Evolutionary conservation across 257 asterid genomes (phyloP).

Genomic region (Petrea volubilis): DNA sequence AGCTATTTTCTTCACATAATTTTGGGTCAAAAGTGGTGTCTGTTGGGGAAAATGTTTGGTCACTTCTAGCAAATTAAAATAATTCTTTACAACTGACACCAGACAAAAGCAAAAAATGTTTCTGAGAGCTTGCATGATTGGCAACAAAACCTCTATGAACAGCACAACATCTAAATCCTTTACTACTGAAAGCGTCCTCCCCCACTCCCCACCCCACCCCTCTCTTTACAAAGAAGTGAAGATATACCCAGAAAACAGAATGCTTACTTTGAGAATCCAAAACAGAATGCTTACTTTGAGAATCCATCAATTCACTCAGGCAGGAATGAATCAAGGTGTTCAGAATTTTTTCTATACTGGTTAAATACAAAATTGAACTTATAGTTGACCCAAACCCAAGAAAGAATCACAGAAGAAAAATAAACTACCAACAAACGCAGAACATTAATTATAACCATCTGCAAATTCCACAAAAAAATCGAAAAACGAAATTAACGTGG

Average conservation of each 20-base stretch:
- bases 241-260: neutral
- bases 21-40: too few species aligned
- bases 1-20: too few species aligned
- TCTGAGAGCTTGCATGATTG: neutral
- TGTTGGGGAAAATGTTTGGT: too few species aligned
- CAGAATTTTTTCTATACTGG: neutral
- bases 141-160: neutral
- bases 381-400: neutral
- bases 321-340: neutral
- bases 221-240: neutral
- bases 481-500: neutral
- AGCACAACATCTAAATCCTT: neutral
- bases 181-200: neutral
- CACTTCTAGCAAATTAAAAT: too few species aligned
- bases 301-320: neutral
- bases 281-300: too few species aligned
- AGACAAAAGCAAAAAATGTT: neutral
- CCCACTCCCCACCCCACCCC: too few species aligned
- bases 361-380: neutral
- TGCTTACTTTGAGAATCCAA: too few species aligned
- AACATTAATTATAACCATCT: neutral
- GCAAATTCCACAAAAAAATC: slow-evolving; percentile 9
- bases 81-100: neutral
- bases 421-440: neutral
- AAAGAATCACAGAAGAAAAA: neutral